Conservation (phyloP, 345 rosid genomes). For the Clausena lansium region DNA sequence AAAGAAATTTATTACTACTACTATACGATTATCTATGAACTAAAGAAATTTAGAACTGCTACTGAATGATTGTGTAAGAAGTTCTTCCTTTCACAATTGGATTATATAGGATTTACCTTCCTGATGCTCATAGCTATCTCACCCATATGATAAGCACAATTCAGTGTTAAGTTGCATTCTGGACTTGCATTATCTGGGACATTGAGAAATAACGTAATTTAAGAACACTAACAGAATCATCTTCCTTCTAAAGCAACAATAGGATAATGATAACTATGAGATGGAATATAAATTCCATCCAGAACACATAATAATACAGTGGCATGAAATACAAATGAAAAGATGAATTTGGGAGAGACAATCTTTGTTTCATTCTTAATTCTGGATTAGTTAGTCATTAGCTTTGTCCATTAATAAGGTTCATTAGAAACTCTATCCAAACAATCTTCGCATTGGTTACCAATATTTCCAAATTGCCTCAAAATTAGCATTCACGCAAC, state of each 20-base stretch:
- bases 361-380: not conserved
- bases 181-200: constrained; percentile 79
- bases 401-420: not conserved
- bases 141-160: constrained; percentile 85
- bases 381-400: not conserved
- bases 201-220: constrained; percentile 11
- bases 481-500: not conserved
- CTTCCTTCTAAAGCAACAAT: not conserved
- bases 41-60: not conserved
- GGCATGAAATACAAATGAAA: not conserved
- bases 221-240: not conserved
- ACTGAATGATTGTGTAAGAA: not conserved
- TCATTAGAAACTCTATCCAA: not conserved
- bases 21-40: too few relatives aligned
- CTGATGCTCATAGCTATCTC: constrained; percentile 91
- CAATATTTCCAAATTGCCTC: not conserved
- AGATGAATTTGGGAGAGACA: not conserved
- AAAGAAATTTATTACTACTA: not conserved
- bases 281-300: not conserved
- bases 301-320: not conserved
- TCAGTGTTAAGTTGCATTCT: constrained; percentile 77
- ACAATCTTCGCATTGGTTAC: not conserved
- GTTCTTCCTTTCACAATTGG: too few relatives aligned
- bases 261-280: not conserved
- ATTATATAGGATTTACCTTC: constrained; percentile 50